phyloP scores from a whole-genome alignment of 805 yeast species.

The Hyphopichia homilentoma region DNA sequence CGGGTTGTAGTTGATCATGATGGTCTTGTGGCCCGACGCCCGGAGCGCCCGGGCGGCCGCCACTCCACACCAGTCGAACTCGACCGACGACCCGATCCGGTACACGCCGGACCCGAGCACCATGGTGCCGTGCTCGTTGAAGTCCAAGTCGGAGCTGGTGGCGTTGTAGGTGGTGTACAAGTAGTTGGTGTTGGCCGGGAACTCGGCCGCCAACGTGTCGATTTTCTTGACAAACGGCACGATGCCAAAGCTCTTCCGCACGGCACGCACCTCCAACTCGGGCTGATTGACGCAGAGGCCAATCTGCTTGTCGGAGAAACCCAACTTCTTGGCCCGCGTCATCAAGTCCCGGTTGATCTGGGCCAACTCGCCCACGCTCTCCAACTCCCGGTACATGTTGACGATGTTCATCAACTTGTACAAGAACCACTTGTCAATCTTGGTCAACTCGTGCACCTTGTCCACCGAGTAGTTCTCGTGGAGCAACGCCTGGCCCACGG shows the following conservation, averaged over 20 bases:
- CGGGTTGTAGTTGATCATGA: constrained; percentile 97
- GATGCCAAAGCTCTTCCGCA: constrained; percentile 76
- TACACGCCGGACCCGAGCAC: constrained; percentile 99
- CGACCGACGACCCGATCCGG: constrained; percentile 97
- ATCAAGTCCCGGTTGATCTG: constrained; percentile 66
- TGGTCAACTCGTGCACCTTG: constrained; percentile 83
- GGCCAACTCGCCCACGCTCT: constrained; percentile 50
- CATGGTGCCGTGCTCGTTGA: constrained; percentile 87
- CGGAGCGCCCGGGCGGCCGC: constrained; percentile 93
- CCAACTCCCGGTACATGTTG: constrained; percentile 78
- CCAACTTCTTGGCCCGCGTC: constrained; percentile 82
- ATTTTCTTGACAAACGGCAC: constrained; percentile 94
- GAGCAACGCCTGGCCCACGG: constrained; percentile 94
- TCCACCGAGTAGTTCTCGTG: constrained; percentile 92
- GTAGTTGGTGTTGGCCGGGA: constrained; percentile 96
- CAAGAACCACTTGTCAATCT: constrained; percentile 95
- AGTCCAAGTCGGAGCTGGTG: constrained; percentile 73
- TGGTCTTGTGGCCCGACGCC: constrained; percentile 80
- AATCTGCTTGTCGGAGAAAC: constrained; percentile 94
- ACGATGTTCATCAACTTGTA: constrained; percentile 92
- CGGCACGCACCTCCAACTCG: constrained; percentile 79
- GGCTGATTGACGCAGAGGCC: constrained; percentile 66
- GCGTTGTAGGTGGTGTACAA: constrained; percentile 96
- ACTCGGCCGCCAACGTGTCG: constrained; percentile 97
- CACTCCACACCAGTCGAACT: constrained; percentile 99